Conservation (phyloP, 805 yeast species). For the Scheffersomyces spartinae region DNA sequence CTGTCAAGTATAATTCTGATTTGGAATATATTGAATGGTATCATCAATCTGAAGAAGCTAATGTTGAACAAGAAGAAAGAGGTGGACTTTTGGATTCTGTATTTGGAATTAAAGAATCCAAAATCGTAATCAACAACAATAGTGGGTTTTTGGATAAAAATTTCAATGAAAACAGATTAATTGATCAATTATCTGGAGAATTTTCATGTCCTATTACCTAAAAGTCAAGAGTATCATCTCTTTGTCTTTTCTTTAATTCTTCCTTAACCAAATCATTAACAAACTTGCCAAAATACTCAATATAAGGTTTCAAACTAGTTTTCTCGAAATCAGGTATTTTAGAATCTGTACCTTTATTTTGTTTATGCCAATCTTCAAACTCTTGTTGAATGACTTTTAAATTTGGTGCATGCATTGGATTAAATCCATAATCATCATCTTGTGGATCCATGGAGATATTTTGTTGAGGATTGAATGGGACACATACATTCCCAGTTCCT, state of each 20-base stretch:
- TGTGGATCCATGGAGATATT: slow-evolving; percentile 20
- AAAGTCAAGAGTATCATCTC: slow-evolving; percentile 25
- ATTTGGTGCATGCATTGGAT: slow-evolving; percentile 75
- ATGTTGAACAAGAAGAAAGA: slow-evolving; percentile 12
- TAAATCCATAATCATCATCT: slow-evolving; percentile 43
- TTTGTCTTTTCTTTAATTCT: slow-evolving; percentile 32
- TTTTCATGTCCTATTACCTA: slow-evolving; percentile 8
- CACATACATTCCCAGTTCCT: slow-evolving; percentile 90
- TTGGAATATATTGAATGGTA: slow-evolving; percentile 61
- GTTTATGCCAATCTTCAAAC: slow-evolving; percentile 38
- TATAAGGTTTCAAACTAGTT: slow-evolving; percentile 61
- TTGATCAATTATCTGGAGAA: slow-evolving; percentile 2
- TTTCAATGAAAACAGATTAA: slow-evolving; percentile 4
- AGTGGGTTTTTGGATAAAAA: slow-evolving; percentile 22
- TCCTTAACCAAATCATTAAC: slow-evolving; percentile 47
- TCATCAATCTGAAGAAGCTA: slow-evolving; percentile 19
- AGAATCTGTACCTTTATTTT: slow-evolving; percentile 8
- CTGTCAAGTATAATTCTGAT: slow-evolving; percentile 37
- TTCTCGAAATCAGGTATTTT: slow-evolving; percentile 40
- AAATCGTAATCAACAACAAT: slow-evolving; percentile 23
- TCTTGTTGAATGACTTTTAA: slow-evolving; percentile 53
- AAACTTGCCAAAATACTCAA: slow-evolving; percentile 53
- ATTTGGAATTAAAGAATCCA: slow-evolving; percentile 10
- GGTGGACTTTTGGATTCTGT: slow-evolving; percentile 18
- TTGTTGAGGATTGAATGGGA: slow-evolving; percentile 54